Evolutionary conservation across 805 yeast species (phyloP).

Genomic region (Candida maesae): DNA sequence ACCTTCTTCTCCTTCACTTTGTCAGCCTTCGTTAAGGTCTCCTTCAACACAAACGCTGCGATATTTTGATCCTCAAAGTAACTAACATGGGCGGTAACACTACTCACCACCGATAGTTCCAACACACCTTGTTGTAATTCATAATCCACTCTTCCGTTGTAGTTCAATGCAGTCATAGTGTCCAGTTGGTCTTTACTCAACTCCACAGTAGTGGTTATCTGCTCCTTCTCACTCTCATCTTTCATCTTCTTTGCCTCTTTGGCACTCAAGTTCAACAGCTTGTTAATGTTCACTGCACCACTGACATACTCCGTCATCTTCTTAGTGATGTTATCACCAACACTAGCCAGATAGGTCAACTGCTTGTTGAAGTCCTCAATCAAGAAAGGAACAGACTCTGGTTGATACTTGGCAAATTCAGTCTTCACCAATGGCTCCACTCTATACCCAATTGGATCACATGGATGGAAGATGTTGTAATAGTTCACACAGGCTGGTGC

Average conservation of each 20-base stretch:
- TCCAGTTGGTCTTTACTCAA: conserved; percentile 29
- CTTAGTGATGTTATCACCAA: conserved; percentile 16
- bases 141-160: conserved; percentile 79
- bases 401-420: conserved; percentile 44
- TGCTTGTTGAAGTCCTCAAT: conserved; percentile 36
- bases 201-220: conserved; percentile 18
- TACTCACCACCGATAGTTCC: conserved; percentile 75
- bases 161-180: conserved; percentile 49
- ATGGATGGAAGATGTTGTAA: conserved; percentile 83
- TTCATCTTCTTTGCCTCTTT: conserved; percentile 9
- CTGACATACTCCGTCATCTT: conserved; percentile 16
- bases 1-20: conserved; percentile 30
- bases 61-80: conserved; percentile 86
- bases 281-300: conserved; percentile 11
- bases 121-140: conserved; percentile 72
- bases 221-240: conserved; percentile 18
- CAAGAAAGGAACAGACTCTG: conserved; percentile 55
- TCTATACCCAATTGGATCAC: conserved; percentile 90
- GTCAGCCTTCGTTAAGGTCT: conserved; percentile 36
- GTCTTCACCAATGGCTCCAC: conserved; percentile 75
- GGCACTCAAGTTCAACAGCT: conserved; percentile 5
- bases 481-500: conserved; percentile 59
- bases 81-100: conserved; percentile 82
- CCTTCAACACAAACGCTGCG: conserved; percentile 70
- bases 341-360: conserved; percentile 39